Evolutionary conservation across 805 yeast genomes (phyloP).

Genomic region (Kuraishia hungarica): DNA sequence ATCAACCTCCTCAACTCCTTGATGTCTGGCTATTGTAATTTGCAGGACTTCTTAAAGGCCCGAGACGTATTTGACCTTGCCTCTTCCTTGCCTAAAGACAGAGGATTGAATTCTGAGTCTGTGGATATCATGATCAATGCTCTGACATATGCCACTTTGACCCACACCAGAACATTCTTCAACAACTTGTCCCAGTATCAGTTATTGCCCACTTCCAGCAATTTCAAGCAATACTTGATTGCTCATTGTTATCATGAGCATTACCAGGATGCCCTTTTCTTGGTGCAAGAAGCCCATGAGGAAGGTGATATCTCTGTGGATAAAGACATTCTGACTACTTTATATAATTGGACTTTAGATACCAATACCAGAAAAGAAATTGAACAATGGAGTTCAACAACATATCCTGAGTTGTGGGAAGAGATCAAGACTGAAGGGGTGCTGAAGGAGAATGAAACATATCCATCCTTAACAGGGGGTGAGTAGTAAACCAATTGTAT

Average conservation of each 20-base stretch:
- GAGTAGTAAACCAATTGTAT: not conserved
- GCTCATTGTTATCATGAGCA: conserved; percentile 65
- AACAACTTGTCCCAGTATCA: conserved; percentile 43
- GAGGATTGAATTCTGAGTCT: conserved; percentile 55
- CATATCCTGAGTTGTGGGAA: conserved; percentile 29
- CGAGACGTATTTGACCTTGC: conserved; percentile 55
- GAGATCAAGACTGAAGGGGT: conserved; percentile 20
- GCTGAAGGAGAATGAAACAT: conserved; percentile 21
- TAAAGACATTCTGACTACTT: conserved; percentile 33
- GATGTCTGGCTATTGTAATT: conserved; percentile 53
- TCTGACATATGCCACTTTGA: conserved; percentile 42
- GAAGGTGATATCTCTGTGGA: conserved; percentile 30
- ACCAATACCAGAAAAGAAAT: conserved; percentile 25
- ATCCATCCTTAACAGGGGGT: conserved; percentile 20
- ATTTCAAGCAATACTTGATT: conserved; percentile 52
- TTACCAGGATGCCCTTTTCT: conserved; percentile 43
- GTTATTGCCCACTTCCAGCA: conserved; percentile 40
- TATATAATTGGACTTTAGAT: conserved; percentile 38
- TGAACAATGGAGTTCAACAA: conserved; percentile 28
- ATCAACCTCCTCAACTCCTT: conserved; percentile 51
- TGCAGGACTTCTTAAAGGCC: conserved; percentile 48
- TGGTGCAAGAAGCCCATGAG: conserved; percentile 38
- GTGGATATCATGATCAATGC: conserved; percentile 60
- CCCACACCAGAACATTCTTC: conserved; percentile 57
- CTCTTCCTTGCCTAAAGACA: conserved; percentile 37